Base-by-base conservation (phyloP, 2,329 filamentous ascomycete genomes). In the Fonsecaea multimorphosa region DNA sequence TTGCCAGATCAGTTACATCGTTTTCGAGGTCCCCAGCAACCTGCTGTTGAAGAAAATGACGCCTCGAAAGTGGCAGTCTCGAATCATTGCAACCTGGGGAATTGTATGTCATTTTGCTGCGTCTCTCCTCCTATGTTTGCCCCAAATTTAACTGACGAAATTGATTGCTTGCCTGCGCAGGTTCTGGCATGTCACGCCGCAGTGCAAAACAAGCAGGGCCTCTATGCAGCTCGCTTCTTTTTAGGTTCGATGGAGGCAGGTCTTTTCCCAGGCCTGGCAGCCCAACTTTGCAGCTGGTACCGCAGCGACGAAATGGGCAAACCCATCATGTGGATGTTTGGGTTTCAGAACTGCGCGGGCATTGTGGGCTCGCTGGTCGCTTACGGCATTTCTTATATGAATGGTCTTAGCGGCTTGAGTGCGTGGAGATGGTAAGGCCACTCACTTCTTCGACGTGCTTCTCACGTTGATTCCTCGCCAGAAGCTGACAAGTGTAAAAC, bases 261-360 rank as follows among this genome's bases (percentile, higher is more conserved):
- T 6, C 73, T 79, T 68, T 82, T 81, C 38, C 80, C 80, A 0
- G 79, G 78, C 0, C 72, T 80, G 6, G 76, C 78, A 31, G 76
- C 77, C 1, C 79, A 81, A 40, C 73, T 83, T 11, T 81, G 76
- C 22, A 79, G 77, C 66, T 84, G 82, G 78, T 84, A 84, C 66
- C 77, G 80, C 0, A 78, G 76, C 9, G 81, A 83, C 58, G 79
- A 82, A 65, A 79, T 81, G 70, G 76, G 74, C 0, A 78, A 75
- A 54, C 77, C 77, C 1, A 77, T 80, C 55, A 77, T 78, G 68
- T 82, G 79, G 74, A 80, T 79, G 72, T 83, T 82, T 64, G 76
- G 72, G 1, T 77, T 77, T 49, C 74, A 77, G 60, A 76, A 77
- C 31, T 75, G 74, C 27, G 74, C 78, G 0, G 75, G 74, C 0